Percentiles rank a stretch among this genome's conserved stretches.
Evolutionary conservation across 805 yeast genomes (phyloP).

Genomic region (Brettanomyces sp.): DNA sequence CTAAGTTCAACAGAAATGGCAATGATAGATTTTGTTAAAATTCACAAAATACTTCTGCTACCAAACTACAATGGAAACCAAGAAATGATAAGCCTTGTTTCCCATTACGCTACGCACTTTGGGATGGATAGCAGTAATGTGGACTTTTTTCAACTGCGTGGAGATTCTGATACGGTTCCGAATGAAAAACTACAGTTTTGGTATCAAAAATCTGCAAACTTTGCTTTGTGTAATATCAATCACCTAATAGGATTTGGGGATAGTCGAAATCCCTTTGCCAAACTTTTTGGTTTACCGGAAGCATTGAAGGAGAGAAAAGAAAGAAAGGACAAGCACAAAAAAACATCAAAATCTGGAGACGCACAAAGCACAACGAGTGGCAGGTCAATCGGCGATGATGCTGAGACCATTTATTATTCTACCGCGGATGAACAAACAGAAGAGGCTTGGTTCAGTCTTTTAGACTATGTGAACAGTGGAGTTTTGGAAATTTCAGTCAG

Average conservation of each 20-base stretch:
- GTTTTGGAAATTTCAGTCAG: constrained; percentile 61
- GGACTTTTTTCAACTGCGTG: constrained; percentile 47
- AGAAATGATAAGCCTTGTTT: constrained; percentile 49
- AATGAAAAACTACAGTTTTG: constrained; percentile 54
- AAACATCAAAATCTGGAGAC: constrained; percentile 2
- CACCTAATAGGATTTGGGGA: constrained; percentile 76
- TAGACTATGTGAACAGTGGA: constrained; percentile 49
- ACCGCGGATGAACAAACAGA: constrained; percentile 23
- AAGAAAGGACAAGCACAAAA: constrained; percentile 45
- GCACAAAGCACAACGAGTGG: neutral
- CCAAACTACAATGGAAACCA: constrained; percentile 46
- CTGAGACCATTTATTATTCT: constrained; percentile 16
- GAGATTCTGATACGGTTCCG: constrained; percentile 24
- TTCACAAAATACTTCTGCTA: constrained; percentile 57
- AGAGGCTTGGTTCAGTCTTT: constrained; percentile 47
- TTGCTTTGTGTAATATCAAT: constrained; percentile 67
- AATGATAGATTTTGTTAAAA: constrained; percentile 52
- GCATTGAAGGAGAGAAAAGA: constrained; percentile 64
- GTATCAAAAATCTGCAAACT: constrained; percentile 67
- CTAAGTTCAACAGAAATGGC: constrained; percentile 52
- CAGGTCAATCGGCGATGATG: constrained; percentile 6
- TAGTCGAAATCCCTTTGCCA: constrained; percentile 66
- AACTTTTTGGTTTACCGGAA: constrained; percentile 61
- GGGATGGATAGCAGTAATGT: constrained; percentile 58
- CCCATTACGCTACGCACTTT: constrained; percentile 56